phyloP scores from a whole-genome alignment of 1,284 basidiomycete genomes.

The Neolentinus lepideus region DNA sequence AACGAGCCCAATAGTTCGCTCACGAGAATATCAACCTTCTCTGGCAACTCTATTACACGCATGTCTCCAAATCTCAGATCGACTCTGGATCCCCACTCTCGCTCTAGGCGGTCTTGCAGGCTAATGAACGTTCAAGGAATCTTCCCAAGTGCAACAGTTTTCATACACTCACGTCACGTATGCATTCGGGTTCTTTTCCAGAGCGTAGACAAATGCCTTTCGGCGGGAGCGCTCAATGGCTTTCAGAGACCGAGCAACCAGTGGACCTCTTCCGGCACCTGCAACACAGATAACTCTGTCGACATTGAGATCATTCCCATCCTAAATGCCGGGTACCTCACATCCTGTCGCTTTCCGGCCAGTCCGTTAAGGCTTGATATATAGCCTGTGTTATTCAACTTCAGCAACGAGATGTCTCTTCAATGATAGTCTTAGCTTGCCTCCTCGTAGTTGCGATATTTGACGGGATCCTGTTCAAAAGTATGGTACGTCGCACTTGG shows the following conservation, averaged over 20 bases:
- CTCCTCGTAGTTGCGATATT: slow-evolving; percentile 95
- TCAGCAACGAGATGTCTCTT: neutral
- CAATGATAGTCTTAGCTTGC: slow-evolving; percentile 26
- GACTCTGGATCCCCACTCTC: slow-evolving; percentile 84
- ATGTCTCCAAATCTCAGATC: slow-evolving; percentile 90
- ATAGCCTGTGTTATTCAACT: slow-evolving; percentile 50
- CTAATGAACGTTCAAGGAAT: slow-evolving; percentile 31
- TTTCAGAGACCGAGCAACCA: slow-evolving; percentile 81
- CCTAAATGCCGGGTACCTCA: slow-evolving; percentile 24
- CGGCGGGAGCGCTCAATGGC: slow-evolving; percentile 71
- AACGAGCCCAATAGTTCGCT: slow-evolving; percentile 96
- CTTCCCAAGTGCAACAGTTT: slow-evolving; percentile 6
- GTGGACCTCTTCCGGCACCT: slow-evolving; percentile 91
- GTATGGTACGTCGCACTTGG: slow-evolving; percentile 95
- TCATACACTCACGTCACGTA: slow-evolving; percentile 74
- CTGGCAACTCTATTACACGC: slow-evolving; percentile 75
- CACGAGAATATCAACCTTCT: slow-evolving; percentile 89
- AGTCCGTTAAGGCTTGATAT: slow-evolving; percentile 73
- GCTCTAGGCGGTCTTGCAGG: slow-evolving; percentile 71
- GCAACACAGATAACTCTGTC: slow-evolving; percentile 81
- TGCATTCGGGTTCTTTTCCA: slow-evolving; percentile 96
- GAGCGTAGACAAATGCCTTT: slow-evolving; percentile 72
- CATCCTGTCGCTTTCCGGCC: slow-evolving; percentile 52
- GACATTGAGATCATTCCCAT: neutral
- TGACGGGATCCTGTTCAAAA: slow-evolving; percentile 96